These are phyloP conservation scores for Liquidambar formosana DNA, from an alignment of 164 flowering plant genomes.

Conservation along the genomic window DNA sequence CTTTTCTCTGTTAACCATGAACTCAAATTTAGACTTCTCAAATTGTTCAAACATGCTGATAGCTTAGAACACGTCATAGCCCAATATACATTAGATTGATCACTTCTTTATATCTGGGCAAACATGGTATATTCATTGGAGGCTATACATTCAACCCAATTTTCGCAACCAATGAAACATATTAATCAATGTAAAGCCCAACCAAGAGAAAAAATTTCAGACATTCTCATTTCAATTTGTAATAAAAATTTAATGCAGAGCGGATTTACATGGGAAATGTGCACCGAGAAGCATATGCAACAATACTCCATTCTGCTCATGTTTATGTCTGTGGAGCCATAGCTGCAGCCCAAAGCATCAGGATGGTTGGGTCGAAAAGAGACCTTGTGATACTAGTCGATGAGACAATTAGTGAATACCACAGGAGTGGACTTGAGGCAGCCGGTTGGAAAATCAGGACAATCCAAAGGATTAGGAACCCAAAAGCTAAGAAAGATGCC, in stretches of 20 bases:
- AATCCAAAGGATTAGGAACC: constrained; percentile 66
- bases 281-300: constrained; percentile 70
- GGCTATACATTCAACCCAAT: no score
- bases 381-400: constrained; percentile 81
- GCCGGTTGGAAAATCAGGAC: constrained; percentile 73
- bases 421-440: constrained; percentile 63
- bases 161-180: no score
- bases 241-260: constrained; percentile 24
- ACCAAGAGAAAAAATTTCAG: no score
- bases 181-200: no score
- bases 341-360: constrained; percentile 71
- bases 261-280: constrained; percentile 26
- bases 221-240: not conserved
- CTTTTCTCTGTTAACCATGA: no score
- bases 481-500: constrained; percentile 67
- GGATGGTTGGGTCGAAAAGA: constrained; percentile 55
- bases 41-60: no score
- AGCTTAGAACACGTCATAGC: no score
- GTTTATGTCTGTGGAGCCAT: constrained; percentile 80
- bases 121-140: no score
- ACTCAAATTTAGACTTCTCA: no score
- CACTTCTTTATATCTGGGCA: no score
- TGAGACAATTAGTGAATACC: constrained; percentile 48
- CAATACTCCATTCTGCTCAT: constrained; percentile 72
- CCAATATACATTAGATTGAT: no score